These are phyloP conservation scores for Picea glauca DNA, from an alignment of 75 land plant genomes.

Conservation along the genomic window DNA sequence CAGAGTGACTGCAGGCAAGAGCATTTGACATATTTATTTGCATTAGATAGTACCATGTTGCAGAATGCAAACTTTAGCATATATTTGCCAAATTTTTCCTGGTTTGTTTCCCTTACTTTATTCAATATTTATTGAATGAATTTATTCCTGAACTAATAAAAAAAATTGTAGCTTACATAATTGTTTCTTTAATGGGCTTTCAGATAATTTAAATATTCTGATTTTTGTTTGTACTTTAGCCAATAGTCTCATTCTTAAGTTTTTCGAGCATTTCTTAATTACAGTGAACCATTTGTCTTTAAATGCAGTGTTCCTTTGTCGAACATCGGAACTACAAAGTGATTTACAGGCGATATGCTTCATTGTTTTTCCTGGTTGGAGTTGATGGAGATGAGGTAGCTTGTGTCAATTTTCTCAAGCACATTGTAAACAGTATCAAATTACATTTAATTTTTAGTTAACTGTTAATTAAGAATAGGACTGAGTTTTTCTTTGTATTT, in stretches of 20 bases:
- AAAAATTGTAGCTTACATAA: neutral
- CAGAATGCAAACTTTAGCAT: neutral
- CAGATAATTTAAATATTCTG: neutral
- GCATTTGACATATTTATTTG: neutral
- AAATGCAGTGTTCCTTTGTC: conserved; percentile 90
- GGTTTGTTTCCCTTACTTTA: neutral
- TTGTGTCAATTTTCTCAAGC: neutral
- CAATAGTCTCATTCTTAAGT: neutral
- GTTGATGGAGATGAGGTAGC: conserved; percentile 97
- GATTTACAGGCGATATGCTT: conserved; percentile 95
- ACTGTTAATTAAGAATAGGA: too few relatives aligned
- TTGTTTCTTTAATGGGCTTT: neutral
- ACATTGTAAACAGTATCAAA: neutral
- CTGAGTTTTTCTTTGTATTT: too few relatives aligned
- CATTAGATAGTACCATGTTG: neutral
- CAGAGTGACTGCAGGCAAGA: neutral
- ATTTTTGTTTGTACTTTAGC: neutral
- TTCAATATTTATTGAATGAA: neutral
- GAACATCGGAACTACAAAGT: conserved; percentile 98
- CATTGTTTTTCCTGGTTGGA: conserved; percentile 96
- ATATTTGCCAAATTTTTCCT: neutral
- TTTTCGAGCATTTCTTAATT: neutral
- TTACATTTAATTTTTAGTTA: too few relatives aligned
- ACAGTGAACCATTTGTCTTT: neutral
- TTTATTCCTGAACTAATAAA: neutral